Evolutionary conservation across 140 eudicot species (phyloP), one percentile per base, ranked within the genome.

Genomic region (Anethum foeniculum): DNA sequence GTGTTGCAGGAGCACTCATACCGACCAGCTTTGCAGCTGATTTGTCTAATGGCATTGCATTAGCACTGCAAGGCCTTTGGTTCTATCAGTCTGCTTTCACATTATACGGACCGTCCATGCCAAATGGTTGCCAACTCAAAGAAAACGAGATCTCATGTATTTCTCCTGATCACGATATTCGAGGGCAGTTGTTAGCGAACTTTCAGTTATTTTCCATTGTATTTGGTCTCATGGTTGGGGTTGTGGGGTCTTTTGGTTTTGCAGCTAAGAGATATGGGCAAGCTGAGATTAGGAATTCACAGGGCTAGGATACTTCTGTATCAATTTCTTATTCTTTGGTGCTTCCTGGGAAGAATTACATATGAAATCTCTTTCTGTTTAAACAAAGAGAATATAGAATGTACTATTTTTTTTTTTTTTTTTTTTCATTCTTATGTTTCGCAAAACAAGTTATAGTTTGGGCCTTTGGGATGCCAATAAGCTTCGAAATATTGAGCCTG

Each of bases 41-140:
- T 81, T 81, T 94, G 49, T 85, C 86, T 79, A 85, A 85, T 23
- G 97, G 96, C 56, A 85, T 92, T 56, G 91, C 93, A 28, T 81
- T 92, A 78, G 84, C 98, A 13, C 96, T 94, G 54, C 98, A 94
- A 88, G 98, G 97, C 80, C 89, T 94, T 28, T 92, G 98, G 97
- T 92, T 92, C 79, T 94, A 89, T 82, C 98, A 92, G 81, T 92
- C 96, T 1, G 98, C 97, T 0, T 92, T 92, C 85, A 86, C 96
- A n/a, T 96, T 94, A 56, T 92, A 94, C 36, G 97, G 98, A 39
- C 90, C 97, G 18, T 88, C 90, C 85, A 92, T 94, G 94, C 98
- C 98, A 58, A 81, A 89, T 43, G 97, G 98, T 4, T 92, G 98
- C 78, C 72, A 58, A 38, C 89, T 90, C 23, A 83, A 89, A 36